Evolutionary conservation across 129 eudicot species (phyloP).

Genomic region (Saussurea involucrata): DNA sequence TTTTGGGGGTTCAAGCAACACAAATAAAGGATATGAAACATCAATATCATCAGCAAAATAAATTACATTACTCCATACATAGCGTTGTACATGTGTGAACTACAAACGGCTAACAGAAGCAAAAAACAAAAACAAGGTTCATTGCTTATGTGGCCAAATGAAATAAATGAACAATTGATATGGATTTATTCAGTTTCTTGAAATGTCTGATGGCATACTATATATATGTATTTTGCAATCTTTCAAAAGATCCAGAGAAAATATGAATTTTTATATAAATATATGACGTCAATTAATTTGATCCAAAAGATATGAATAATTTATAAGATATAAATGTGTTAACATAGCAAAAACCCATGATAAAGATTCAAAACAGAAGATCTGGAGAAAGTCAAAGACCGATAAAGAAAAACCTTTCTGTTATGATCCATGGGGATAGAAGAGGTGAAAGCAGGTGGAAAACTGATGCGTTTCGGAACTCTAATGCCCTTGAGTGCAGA

Average conservation of each 20-base stretch:
- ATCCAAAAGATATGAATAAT: background rate
- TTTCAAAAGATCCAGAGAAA: no score
- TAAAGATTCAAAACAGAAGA: background rate
- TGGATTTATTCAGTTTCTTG: background rate
- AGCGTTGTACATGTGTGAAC: no score
- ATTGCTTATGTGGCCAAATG: background rate
- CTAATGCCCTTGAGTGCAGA: slow-evolving; percentile 58
- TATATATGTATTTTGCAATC: background rate
- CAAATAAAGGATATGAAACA: no score
- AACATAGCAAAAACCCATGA: background rate
- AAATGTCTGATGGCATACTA: no score
- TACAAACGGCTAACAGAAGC: no score
- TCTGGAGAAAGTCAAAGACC: background rate
- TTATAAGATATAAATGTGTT: no score
- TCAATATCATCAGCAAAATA: no score
- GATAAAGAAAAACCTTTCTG: slow-evolving; percentile 46
- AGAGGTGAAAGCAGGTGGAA: slow-evolving; percentile 24
- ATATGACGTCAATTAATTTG: background rate
- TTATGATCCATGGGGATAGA: slow-evolving; percentile 56
- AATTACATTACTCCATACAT: no score
- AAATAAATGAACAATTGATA: background rate
- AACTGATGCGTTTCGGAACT: slow-evolving; percentile 60
- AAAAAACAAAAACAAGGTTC: background rate
- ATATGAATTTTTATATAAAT: no score
- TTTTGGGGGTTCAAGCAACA: no score